Conservation (phyloP, 768 basidiomycete species). For the Daedaleopsis nitida region DNA sequence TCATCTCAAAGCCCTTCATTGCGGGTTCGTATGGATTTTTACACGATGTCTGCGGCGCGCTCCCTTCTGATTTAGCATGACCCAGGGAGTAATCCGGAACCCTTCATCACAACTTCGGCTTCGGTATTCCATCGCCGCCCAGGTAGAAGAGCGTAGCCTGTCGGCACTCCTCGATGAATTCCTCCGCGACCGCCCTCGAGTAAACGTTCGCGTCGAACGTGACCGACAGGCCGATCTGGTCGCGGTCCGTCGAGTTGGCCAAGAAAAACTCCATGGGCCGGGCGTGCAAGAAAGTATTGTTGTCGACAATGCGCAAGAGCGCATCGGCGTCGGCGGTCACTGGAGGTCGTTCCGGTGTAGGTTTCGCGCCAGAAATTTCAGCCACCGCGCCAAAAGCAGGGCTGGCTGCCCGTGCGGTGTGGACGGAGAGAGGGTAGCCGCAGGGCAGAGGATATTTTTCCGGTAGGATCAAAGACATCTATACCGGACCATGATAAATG, state of each 20-base stretch:
- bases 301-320: slow-evolving; percentile 17
- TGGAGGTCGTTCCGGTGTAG: not conserved
- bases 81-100: not conserved
- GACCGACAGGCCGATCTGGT: slow-evolving; percentile 35
- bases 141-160: slow-evolving; percentile 36
- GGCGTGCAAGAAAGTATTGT: slow-evolving; percentile 34
- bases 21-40: no score
- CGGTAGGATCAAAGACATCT: slow-evolving; percentile 21
- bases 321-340: not conserved
- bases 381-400: slow-evolving; percentile 12
- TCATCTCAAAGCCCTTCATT: no score
- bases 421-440: slow-evolving; percentile 7
- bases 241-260: slow-evolving; percentile 37
- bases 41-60: no score
- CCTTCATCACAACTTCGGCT: slow-evolving; percentile 1
- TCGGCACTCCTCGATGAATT: slow-evolving; percentile 51
- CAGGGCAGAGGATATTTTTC: slow-evolving; percentile 18
- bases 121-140: slow-evolving; percentile 14
- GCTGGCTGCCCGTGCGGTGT: not conserved
- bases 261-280: slow-evolving; percentile 53
- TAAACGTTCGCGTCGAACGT: slow-evolving; percentile 51
- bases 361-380: not conserved
- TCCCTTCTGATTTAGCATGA: no score
- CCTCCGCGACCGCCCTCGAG: slow-evolving; percentile 39
- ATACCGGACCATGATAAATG: not conserved